Conservation (phyloP, 345 rosid species). For the Populus ilicifolia region DNA sequence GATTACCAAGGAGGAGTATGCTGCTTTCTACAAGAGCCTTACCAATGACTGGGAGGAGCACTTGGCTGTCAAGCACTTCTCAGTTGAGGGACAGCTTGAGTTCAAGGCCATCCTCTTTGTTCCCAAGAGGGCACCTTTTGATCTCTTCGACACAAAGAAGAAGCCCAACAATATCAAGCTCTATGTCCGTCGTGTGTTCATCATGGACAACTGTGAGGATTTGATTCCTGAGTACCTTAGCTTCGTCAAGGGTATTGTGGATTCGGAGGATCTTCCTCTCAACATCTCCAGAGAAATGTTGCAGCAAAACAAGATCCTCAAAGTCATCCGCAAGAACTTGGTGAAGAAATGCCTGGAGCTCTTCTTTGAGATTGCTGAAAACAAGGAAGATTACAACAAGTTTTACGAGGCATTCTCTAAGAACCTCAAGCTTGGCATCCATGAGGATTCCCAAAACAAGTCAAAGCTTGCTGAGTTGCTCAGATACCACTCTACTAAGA, state of each 20-base stretch:
- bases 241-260: conserved; percentile 85
- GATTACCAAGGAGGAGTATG: conserved; percentile 78
- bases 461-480: conserved; percentile 76
- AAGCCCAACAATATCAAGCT: conserved; percentile 93
- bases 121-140: conserved; percentile 90
- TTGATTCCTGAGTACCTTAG: conserved; percentile 79
- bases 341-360: conserved; percentile 92
- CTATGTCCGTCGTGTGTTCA: conserved; percentile 84
- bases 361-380: conserved; percentile 87
- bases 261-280: conserved; percentile 86
- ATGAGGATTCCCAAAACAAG: conserved; percentile 77
- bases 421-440: conserved; percentile 86
- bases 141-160: conserved; percentile 86
- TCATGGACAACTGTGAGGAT: conserved; percentile 96
- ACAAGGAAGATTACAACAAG: conserved; percentile 91
- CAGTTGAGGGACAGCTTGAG: conserved; percentile 94
- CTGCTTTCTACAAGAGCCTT: conserved; percentile 90
- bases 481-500: conserved; percentile 86
- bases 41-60: conserved; percentile 97
- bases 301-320: conserved; percentile 89
- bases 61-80: conserved; percentile 80
- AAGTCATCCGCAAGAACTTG: conserved; percentile 84
- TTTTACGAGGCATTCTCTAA: conserved; percentile 88
- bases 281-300: conserved; percentile 80
- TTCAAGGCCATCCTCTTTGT: conserved; percentile 87